Conservation (phyloP, 805 yeast genomes). For the Dipodascus albidus region DNA sequence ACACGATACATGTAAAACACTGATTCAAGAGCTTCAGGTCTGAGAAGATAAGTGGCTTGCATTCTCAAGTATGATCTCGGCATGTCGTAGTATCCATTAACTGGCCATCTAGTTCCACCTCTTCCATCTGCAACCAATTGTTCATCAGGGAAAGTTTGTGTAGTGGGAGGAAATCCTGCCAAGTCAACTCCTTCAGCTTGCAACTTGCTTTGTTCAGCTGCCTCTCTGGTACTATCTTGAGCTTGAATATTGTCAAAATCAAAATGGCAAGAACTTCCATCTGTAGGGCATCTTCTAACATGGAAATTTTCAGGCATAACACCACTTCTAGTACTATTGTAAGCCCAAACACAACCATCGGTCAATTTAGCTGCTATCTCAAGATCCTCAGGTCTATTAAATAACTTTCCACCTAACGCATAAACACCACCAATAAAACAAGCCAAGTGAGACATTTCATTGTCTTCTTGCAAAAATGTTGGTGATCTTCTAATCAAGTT, state of each 20-base stretch:
- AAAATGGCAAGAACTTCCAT: conserved; percentile 2
- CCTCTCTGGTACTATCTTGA: neutral
- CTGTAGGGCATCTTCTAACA: conserved; percentile 19
- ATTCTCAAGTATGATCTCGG: conserved; percentile 16
- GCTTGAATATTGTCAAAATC: neutral
- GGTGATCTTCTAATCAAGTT: conserved; percentile 7
- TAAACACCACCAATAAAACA: conserved; percentile 49
- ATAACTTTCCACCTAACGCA: conserved; percentile 35
- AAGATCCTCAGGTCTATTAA: conserved; percentile 28
- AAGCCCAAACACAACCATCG: conserved; percentile 38
- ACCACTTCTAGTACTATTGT: conserved; percentile 27
- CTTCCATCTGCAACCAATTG: conserved; percentile 5
- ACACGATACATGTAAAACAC: conserved; percentile 46
- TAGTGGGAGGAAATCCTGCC: neutral
- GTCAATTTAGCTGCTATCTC: conserved; percentile 34
- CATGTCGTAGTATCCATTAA: conserved; percentile 16
- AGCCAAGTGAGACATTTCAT: conserved; percentile 36
- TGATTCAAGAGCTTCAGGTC: conserved; percentile 55
- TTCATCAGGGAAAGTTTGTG: neutral
- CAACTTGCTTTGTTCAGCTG: neutral
- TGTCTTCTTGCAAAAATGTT: conserved; percentile 4
- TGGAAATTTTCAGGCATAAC: conserved; percentile 35
- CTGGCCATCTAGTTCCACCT: conserved; percentile 10
- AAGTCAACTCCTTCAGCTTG: neutral
- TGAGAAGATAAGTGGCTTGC: conserved; percentile 32